Evolutionary conservation across 306 rosid genomes (phyloP).

Genomic region (Lathyrus sativus): DNA sequence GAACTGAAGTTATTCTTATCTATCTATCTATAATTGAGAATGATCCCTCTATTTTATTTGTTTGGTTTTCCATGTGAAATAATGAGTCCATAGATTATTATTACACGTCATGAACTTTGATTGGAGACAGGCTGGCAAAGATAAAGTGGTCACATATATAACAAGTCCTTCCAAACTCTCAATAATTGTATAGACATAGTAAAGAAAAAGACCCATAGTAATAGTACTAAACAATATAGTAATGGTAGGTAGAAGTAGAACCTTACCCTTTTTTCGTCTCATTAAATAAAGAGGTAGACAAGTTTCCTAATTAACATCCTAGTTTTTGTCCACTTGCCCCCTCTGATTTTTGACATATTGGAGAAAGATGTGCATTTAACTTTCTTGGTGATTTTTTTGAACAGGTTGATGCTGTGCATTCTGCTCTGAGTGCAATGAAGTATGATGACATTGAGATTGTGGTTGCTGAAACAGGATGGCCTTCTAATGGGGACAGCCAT

Average conservation of each 20-base stretch:
- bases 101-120: conserved; percentile 7
- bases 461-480: conserved; percentile 98
- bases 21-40: neutral
- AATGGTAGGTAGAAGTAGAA: conserved; percentile 21
- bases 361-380: neutral
- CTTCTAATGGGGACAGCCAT: conserved; percentile 71
- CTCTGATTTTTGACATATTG: neutral
- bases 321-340: conserved; percentile 9
- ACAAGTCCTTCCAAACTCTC: conserved; percentile 36
- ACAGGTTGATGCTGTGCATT: conserved; percentile 86
- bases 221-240: neutral
- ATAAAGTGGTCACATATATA: conserved; percentile 35
- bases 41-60: neutral
- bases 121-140: conserved; percentile 59
- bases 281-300: neutral
- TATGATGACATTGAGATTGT: conserved; percentile 66
- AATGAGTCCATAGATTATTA: conserved; percentile 4
- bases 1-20: conserved; percentile 9
- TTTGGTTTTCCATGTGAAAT: conserved; percentile 1
- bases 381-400: conserved; percentile 11
- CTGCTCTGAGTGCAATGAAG: conserved; percentile 66
- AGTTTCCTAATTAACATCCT: conserved; percentile 14
- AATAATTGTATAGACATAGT: conserved; percentile 37
- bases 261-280: too few relatives aligned
- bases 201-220: conserved; percentile 29